Evolutionary conservation across 2,329 filamentous ascomycete genomes (phyloP).

Genomic region (Tolypocladium capitatum): DNA sequence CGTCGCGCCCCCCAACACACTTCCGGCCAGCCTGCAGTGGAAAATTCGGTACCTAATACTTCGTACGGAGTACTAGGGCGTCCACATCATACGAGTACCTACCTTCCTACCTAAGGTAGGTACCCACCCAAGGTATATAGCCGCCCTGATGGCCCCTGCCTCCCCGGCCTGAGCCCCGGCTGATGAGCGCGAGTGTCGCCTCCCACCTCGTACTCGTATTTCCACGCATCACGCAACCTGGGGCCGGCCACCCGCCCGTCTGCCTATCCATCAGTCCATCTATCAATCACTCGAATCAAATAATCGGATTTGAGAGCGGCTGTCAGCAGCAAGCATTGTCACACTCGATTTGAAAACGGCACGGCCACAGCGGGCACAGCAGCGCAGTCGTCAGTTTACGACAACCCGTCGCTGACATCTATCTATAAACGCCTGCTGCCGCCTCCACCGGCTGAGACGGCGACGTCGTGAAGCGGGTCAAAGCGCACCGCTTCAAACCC

Average conservation of each 20-base stretch:
- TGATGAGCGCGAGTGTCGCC: background rate
- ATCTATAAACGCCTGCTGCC: background rate
- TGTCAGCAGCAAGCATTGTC: slow-evolving; percentile 1
- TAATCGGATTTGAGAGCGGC: background rate
- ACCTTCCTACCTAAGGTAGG: too few species aligned
- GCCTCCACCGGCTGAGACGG: background rate
- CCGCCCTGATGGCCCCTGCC: background rate
- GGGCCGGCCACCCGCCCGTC: background rate
- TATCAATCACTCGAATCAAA: background rate
- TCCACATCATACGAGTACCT: background rate
- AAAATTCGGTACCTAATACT: too few species aligned
- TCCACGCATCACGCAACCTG: background rate
- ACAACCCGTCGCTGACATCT: background rate
- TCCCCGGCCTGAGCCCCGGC: background rate
- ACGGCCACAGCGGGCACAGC: background rate
- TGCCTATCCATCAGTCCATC: background rate
- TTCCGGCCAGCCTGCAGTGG: too few species aligned
- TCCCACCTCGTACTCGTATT: slow-evolving; percentile 6
- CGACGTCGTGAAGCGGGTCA: background rate
- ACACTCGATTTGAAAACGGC: background rate
- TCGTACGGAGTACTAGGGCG: background rate
- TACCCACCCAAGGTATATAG: background rate
- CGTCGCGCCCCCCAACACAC: too few species aligned
- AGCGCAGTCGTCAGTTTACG: background rate
- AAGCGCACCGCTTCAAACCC: background rate